These are phyloP conservation scores for Coemansia sp. DNA, from an alignment of 192 early-diverging fungal species.

Conservation along the genomic window DNA sequence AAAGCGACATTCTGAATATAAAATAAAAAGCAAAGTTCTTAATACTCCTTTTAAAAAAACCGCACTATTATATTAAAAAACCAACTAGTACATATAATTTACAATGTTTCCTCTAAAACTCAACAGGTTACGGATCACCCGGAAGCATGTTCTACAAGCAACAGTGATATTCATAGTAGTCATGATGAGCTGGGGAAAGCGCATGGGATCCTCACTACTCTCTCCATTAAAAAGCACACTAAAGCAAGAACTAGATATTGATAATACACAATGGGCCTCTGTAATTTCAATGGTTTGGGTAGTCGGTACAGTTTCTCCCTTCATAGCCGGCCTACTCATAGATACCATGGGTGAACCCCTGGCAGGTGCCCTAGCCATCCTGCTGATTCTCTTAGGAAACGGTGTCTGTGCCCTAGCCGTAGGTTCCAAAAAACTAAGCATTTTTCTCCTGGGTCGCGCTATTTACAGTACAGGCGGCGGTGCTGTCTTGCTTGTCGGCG, in stretches of 20 bases:
- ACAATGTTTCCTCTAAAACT: too few species aligned
- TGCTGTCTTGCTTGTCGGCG: slow-evolving; percentile 47
- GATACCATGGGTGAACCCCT: slow-evolving; percentile 50
- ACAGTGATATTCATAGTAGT: slow-evolving; percentile 44
- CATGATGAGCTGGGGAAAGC: slow-evolving; percentile 50
- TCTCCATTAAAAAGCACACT: slow-evolving; percentile 52
- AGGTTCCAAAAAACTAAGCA: slow-evolving; percentile 16
- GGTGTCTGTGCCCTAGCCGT: slow-evolving; percentile 43
- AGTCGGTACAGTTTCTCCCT: slow-evolving; percentile 50
- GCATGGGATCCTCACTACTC: slow-evolving; percentile 49
- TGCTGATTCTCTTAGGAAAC: slow-evolving; percentile 40
- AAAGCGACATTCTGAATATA: too few species aligned
- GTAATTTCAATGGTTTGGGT: slow-evolving; percentile 51
- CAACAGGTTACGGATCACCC: slow-evolving; percentile 23
- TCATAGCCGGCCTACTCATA: slow-evolving; percentile 52
- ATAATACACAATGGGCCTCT: slow-evolving; percentile 53
- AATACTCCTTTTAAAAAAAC: too few species aligned
- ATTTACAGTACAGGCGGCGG: slow-evolving; percentile 50
- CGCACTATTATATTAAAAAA: too few species aligned
- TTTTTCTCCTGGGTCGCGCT: slow-evolving; percentile 47
- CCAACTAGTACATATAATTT: too few species aligned
- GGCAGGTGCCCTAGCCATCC: slow-evolving; percentile 36
- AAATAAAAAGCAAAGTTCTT: too few species aligned
- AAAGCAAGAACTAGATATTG: slow-evolving; percentile 48
- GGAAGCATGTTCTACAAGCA: slow-evolving; percentile 43